Evolutionary conservation across 2,329 filamentous ascomycete genomes (phyloP).

Genomic region (Aspergillus cejpii): DNA sequence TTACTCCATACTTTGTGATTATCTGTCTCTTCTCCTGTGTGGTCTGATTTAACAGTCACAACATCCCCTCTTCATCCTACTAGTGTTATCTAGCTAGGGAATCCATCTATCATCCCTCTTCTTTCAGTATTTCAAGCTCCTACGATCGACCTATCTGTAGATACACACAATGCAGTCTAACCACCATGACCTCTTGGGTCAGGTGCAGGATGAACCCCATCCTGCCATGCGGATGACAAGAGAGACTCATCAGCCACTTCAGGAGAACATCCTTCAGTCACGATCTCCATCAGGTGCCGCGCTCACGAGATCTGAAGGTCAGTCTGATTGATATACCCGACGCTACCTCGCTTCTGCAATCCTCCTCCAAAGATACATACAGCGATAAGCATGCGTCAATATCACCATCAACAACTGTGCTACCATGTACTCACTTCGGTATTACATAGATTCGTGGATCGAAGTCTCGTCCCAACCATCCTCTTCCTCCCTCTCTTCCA

Average conservation of each 20-base stretch:
- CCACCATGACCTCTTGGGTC: conserved; percentile 35
- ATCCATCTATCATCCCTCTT: background rate
- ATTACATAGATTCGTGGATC: conserved; percentile 81
- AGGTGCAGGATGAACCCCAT: conserved; percentile 30
- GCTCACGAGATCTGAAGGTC: conserved; percentile 42
- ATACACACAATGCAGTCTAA: conserved; percentile 34
- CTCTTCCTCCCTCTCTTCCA: conserved; percentile 80
- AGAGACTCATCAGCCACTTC: conserved; percentile 28
- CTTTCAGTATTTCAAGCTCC: background rate
- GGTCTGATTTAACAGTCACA: background rate
- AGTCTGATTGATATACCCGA: conserved; percentile 17
- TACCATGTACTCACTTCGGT: conserved; percentile 41
- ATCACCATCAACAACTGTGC: conserved; percentile 1
- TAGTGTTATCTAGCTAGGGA: too few species aligned
- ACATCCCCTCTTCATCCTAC: too few species aligned
- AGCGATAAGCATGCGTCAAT: conserved; percentile 19
- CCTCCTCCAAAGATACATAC: conserved; percentile 5
- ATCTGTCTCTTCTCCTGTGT: background rate
- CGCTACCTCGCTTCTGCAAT: conserved; percentile 8
- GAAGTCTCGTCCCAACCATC: conserved; percentile 90
- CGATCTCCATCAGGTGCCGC: conserved; percentile 30
- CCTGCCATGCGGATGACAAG: conserved; percentile 30
- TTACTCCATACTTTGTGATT: background rate
- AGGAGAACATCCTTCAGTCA: conserved; percentile 30
- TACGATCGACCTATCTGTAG: background rate